Base-by-base conservation (phyloP, 2,329 filamentous ascomycete species). In the Leptographium lundbergii region DNA sequence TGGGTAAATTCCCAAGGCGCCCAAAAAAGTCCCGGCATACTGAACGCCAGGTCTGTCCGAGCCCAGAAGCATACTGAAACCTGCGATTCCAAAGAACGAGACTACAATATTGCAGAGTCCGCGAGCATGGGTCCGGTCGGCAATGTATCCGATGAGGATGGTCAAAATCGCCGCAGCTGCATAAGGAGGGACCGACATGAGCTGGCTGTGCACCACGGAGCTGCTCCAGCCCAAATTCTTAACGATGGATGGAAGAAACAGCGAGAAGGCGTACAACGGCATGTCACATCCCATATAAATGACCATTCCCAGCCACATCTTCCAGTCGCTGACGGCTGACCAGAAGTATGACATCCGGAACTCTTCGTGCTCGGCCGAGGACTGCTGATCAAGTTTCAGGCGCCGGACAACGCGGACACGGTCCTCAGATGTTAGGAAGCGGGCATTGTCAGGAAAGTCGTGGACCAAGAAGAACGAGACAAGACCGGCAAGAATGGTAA, bases 1-100 rank as follows among this genome's bases (percentile, higher is more conserved):
- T 0, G 91, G 91, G 67, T 96, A 96, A 65, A 96, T 95, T 1
- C 91, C 91, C 59, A 92, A 75, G 0, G 91, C 91, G 0, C 87
- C 91, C 0, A 96, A 76, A 71, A 95, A 96, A 0, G 84, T 88
- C 0, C 88, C 91, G 0, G 85, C 87, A 69, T 96, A 96, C 67
- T 91, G 85, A 0, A 92, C 83, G 0, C 77, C 78, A 0, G 90
- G 76, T 6, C 75, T 75, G 3, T 78, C 74, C 4, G 81, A 82
- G 1, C 81, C 82, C 1, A 95, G 75, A 3, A 96, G 78, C 85
- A 96, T 91, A 47, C 78, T 70, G 68, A 96, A 96, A 0, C 91
- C 92, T 0, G 76, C 71, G 19, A 95, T 85, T 11, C 86, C 90
- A 3, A 96, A 66, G 0, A 87, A 57, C 0, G 88, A 86, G 25